phyloP scores from a whole-genome alignment of 352 stramenopile genomes.

The Aphanomyces cochlioides region DNA sequence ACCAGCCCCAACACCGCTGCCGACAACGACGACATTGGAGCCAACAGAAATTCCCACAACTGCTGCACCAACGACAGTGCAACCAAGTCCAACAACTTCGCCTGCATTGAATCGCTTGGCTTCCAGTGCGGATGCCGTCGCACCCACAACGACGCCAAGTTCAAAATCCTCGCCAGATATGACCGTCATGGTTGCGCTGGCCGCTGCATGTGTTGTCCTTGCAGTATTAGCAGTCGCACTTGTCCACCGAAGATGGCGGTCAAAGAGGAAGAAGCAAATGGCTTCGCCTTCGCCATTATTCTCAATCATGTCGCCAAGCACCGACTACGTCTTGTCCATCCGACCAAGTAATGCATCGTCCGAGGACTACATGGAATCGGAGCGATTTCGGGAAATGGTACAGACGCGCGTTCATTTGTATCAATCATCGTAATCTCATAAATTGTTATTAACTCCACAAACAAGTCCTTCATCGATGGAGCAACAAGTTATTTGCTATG shows the following conservation, averaged over 20 bases:
- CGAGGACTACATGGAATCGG: background rate
- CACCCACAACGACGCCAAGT: background rate
- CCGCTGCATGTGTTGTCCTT: no score
- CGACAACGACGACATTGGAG: background rate
- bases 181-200: no score
- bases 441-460: background rate
- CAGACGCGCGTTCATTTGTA: slow-evolving; percentile 4
- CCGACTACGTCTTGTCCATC: background rate
- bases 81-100: slow-evolving; percentile 7
- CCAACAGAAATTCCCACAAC: background rate
- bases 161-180: background rate
- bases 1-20: background rate
- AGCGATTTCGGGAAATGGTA: background rate
- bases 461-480: no score
- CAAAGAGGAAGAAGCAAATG: no score
- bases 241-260: no score
- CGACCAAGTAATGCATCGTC: no score
- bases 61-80: background rate
- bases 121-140: background rate
- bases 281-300: no score
- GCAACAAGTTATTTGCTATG: no score
- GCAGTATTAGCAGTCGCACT: no score
- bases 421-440: background rate
- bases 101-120: background rate
- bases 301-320: background rate